Evolutionary conservation across 2,329 filamentous ascomycete genomes (phyloP).

Genomic region (Zasmidium cellare): DNA sequence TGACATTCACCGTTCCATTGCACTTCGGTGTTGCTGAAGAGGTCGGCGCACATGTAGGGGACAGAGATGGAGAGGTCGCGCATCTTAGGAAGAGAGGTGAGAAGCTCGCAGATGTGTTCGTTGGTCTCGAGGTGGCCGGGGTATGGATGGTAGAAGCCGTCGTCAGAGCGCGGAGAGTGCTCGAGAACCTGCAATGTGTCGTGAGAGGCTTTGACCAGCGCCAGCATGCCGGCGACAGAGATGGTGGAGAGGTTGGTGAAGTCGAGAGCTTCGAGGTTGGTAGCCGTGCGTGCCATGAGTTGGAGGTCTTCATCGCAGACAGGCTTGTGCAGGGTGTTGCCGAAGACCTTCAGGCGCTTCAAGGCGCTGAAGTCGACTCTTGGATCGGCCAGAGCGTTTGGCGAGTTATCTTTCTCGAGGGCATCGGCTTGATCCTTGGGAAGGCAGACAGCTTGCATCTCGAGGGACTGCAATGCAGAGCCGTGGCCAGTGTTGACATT

Average conservation of each 20-base stretch:
- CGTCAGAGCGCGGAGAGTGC: slow-evolving; percentile 54
- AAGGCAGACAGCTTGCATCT: slow-evolving; percentile 53
- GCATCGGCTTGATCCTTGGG: slow-evolving; percentile 45
- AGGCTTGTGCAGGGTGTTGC: slow-evolving; percentile 55
- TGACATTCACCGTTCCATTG: slow-evolving; percentile 50
- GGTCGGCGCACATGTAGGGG: slow-evolving; percentile 48
- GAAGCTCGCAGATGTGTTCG: slow-evolving; percentile 51
- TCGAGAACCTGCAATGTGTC: slow-evolving; percentile 52
- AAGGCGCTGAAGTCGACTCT: slow-evolving; percentile 51
- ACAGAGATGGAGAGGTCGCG: slow-evolving; percentile 51
- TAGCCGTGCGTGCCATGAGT: slow-evolving; percentile 53
- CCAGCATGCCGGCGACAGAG: slow-evolving; percentile 54
- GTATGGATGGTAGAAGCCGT: slow-evolving; percentile 54
- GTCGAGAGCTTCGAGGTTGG: slow-evolving; percentile 53
- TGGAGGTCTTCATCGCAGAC: slow-evolving; percentile 52
- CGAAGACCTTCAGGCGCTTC: slow-evolving; percentile 55
- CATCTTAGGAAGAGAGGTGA: slow-evolving; percentile 48
- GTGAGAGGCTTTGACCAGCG: slow-evolving; percentile 52
- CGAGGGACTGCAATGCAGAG: slow-evolving; percentile 50
- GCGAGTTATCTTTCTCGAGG: slow-evolving; percentile 39
- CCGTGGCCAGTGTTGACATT: slow-evolving; percentile 40
- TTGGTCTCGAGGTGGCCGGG: slow-evolving; percentile 43
- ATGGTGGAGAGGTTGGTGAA: slow-evolving; percentile 55
- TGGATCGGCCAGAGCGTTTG: slow-evolving; percentile 43
- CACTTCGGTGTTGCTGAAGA: slow-evolving; percentile 47